Conservation (phyloP, 306 rosid genomes). For the Prunus mume region DNA sequence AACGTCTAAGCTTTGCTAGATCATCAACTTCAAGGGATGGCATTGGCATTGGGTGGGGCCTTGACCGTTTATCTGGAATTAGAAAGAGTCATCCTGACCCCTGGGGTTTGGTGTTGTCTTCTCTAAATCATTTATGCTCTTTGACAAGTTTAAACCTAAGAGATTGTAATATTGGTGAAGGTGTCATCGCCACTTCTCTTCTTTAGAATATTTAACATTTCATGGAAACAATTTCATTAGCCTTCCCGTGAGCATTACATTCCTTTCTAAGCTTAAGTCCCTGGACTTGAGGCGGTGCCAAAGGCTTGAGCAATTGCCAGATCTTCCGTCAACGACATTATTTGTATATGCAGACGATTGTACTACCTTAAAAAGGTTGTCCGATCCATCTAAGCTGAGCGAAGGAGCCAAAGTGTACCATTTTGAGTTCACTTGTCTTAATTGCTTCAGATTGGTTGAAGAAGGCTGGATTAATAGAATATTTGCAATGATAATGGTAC, state of each 20-base stretch:
- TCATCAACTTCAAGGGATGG: background rate
- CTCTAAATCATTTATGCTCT: background rate
- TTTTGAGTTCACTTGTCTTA: background rate
- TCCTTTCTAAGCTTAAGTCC: background rate
- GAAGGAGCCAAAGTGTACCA: background rate
- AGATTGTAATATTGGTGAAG: conserved; percentile 5
- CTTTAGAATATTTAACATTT: background rate
- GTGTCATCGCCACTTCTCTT: background rate
- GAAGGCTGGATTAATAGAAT: background rate
- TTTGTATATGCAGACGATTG: background rate
- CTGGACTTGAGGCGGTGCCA: background rate
- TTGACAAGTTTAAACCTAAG: background rate
- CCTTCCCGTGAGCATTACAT: conserved; percentile 7
- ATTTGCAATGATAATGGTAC: background rate
- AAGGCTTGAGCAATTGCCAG: conserved; percentile 12
- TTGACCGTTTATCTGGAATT: too few relatives aligned
- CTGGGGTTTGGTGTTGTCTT: background rate
- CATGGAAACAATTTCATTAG: conserved; percentile 1
- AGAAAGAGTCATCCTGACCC: too few relatives aligned
- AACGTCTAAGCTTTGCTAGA: rapidly evolving
- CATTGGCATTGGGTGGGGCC: too few relatives aligned
- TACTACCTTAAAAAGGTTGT: conserved; percentile 1
- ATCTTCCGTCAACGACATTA: background rate
- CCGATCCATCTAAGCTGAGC: background rate
- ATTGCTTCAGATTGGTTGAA: conserved; percentile 9